Base-by-base conservation (phyloP, 2,329 filamentous ascomycete species). In the Mariannaea elegans region DNA sequence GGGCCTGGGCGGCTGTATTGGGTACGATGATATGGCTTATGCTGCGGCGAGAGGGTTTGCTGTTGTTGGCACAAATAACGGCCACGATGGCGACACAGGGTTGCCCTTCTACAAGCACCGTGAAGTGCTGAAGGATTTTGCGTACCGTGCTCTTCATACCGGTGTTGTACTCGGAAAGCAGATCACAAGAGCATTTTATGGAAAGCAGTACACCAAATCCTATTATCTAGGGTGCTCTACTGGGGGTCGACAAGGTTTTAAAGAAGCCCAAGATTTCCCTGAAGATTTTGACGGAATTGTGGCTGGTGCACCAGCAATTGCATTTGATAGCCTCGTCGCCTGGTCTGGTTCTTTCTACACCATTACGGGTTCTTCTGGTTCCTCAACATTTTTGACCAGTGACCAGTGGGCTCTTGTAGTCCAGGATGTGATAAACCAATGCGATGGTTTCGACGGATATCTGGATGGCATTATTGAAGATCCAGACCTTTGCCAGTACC, bases 201-300 rank as follows among this genome's bases (percentile, higher is more conserved):
- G 73, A 7, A 59, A 63, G 23, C 9, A 42, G 0, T 71, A 76
- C 2, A 72, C 73, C 3, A 82, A 81, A 62, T 80, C 78, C 2
- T 88, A 87, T 72, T 87, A 82, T 65, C 71, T 81, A 4, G 86
- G 86, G 23, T 88, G 86, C 69, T 87, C 84, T 0, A 83, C 84
- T 0, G 86, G 87, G n/a, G 85, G 86, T 1, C 77, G 86, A 0
- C 83, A 88, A 72, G 86, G 84, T 7, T 75, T 85, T 34, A 83
- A 82, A 58, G 79, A 81, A 21, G 79, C 82, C 0, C 80, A 88
- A 67, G 68, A 75, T 21, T 86, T 81, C 64, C 84, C 85, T 0
- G 76, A 82, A 0, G 84, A 86, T 62, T 87, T 86, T 57, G 84
- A 88, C 59, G 80, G 81, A 27, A 74, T 76, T 2, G 72, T 79